Evolutionary conservation across 371 early-diverging fungal species (phyloP).

Genomic region (Nematocida sp.): DNA sequence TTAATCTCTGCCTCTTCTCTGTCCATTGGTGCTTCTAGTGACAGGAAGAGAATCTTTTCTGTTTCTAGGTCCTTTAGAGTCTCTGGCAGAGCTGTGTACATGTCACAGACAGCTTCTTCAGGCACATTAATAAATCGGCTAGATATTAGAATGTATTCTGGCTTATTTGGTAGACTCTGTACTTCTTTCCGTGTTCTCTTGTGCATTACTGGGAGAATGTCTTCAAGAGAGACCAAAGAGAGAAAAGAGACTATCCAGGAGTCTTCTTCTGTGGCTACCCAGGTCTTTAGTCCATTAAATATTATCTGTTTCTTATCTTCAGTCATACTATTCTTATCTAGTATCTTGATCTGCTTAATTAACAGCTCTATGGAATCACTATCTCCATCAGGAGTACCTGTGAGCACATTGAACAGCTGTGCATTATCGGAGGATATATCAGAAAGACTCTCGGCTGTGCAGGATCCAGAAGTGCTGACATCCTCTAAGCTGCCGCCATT

Average conservation of each 20-base stretch:
- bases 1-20: constrained; percentile 34
- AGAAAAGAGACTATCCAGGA: constrained; percentile 40
- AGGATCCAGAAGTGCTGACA: constrained; percentile 1
- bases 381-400: constrained; percentile 2
- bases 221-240: constrained; percentile 7
- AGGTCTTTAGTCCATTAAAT: neutral
- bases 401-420: constrained; percentile 21
- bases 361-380: constrained; percentile 34
- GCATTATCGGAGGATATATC: neutral
- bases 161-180: neutral
- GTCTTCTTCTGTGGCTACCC: constrained; percentile 36
- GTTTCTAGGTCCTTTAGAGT: neutral
- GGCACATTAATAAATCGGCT: constrained; percentile 30
- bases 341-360: constrained; percentile 1
- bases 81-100: constrained; percentile 29
- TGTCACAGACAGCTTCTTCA: constrained; percentile 35
- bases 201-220: neutral
- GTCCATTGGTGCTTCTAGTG: constrained; percentile 26
- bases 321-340: neutral
- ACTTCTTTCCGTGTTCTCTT: neutral
- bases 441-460: neutral
- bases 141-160: constrained; percentile 10
- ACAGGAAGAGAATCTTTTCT: constrained; percentile 23
- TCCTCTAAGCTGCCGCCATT: too few species aligned
- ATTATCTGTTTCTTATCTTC: constrained; percentile 2